Base-by-base conservation (phyloP, 2,329 filamentous ascomycete species). In the Juglanconis sp. region DNA sequence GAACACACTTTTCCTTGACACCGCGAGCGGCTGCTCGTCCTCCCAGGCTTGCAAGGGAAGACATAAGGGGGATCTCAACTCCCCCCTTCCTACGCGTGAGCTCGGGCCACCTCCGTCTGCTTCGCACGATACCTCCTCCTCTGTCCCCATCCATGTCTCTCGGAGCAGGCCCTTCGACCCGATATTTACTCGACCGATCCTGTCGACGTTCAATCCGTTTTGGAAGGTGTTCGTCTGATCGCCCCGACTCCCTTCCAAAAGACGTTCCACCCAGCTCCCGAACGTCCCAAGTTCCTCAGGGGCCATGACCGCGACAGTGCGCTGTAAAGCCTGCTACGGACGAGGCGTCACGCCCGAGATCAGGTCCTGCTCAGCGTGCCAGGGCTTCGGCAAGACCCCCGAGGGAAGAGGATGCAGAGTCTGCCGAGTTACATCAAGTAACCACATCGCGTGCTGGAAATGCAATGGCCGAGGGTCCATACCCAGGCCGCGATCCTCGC, bases 391-490 rank as follows among this genome's bases (percentile, higher is more conserved):
- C 32, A 49, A 17, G 53, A 46, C 34, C 31, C 53, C 44, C 10
- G 44, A 31, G n/a, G 44, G 44, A 47, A 4, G 44, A 24, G 44
- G 35, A 50, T 50, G 55, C 47, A 57, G 35, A 44, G 17, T 36
- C 49, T 48, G 8, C 17, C 55, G 24, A 34, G 10, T 48, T 35
- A 48, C 15, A 35, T 57, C 44, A 10, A 47, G 44, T 13, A 47
- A 17, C 44, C 44, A 47, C n/a, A 4, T 47, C 44, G 17, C 17
- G 3, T 57, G 55, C 36, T 57, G 55, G 55, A 57, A 57, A 34
- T 57, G 55, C 30, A 57, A 57, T 38, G 55, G 55, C 15, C 46
- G 55, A n/a, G 55, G 55, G 6, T 32, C 46, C 13, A 57, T 57
- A 4, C 55, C 55, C 30, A 35, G 47, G 36, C 55, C 55, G 15